A percentile compares a stretch with the other conserved stretches of the same genome.
Evolutionary conservation across 2,329 filamentous ascomycete species (phyloP).

Genomic region (Boeremia exigua): DNA sequence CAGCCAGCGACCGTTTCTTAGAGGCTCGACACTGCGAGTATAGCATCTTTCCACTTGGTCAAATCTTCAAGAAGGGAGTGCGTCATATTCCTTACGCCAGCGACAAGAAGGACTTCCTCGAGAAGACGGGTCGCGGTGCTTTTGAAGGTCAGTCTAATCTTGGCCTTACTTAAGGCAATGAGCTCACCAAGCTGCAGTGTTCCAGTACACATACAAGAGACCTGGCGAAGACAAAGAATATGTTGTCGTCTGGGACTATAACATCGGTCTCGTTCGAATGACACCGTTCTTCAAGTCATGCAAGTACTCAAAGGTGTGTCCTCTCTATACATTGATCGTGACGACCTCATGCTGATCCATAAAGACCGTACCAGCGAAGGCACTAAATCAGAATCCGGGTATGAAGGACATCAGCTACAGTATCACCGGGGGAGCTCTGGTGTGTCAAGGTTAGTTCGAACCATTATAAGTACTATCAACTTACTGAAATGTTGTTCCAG

Average conservation of each 20-base stretch:
- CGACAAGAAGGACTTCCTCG: slow-evolving; percentile 86
- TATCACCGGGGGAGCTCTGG: slow-evolving; percentile 90
- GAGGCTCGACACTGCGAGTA: slow-evolving; percentile 67
- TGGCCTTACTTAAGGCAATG: background rate
- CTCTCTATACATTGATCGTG: background rate
- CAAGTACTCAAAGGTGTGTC: slow-evolving; percentile 80
- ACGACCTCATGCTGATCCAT: slow-evolving; percentile 19
- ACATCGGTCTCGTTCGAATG: slow-evolving; percentile 89
- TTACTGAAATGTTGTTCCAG: slow-evolving; percentile 53
- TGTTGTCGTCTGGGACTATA: slow-evolving; percentile 96
- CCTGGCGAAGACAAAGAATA: slow-evolving; percentile 70
- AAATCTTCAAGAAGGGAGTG: slow-evolving; percentile 56
- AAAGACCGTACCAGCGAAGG: slow-evolving; percentile 87
- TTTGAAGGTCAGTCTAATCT: slow-evolving; percentile 74
- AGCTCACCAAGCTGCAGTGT: slow-evolving; percentile 62
- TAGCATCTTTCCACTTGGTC: slow-evolving; percentile 69
- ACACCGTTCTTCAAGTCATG: slow-evolving; percentile 94
- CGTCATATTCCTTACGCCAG: slow-evolving; percentile 91
- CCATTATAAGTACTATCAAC: background rate
- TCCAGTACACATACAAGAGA: slow-evolving; percentile 80
- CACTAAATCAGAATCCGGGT: slow-evolving; percentile 71
- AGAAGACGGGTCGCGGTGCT: slow-evolving; percentile 84
- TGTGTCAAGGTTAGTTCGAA: slow-evolving; percentile 68
- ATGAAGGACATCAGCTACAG: slow-evolving; percentile 90
- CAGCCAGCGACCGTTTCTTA: slow-evolving; percentile 59